These are phyloP conservation scores for Magnolia kwangsiensis DNA, from an alignment of 164 flowering plant genomes.

Conservation along the genomic window DNA sequence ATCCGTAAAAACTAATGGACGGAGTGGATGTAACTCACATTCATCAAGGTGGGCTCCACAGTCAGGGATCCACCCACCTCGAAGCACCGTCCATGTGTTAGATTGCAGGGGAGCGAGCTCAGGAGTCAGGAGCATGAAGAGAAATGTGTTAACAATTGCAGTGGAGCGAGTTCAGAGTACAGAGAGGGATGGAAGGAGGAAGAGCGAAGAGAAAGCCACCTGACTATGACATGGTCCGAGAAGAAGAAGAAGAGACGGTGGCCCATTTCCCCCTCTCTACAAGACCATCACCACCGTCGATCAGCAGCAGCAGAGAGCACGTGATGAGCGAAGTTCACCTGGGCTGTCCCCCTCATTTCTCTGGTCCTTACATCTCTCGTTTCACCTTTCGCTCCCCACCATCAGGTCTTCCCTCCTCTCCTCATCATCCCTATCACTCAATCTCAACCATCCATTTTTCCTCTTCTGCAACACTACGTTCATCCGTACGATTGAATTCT, in stretches of 20 bases:
- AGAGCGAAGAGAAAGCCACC: neutral
- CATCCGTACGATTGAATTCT: neutral
- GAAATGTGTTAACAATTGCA: neutral
- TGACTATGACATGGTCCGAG: neutral
- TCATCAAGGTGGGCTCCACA: no score
- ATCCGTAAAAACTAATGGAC: no score
- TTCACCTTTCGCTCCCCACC: conserved; percentile 54
- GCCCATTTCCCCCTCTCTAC: neutral
- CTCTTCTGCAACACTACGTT: neutral
- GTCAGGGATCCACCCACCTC: no score
- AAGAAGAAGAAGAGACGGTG: neutral
- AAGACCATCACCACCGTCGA: neutral
- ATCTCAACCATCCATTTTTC: neutral
- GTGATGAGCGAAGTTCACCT: conserved; percentile 96
- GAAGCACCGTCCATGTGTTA: no score
- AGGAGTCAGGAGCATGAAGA: no score
- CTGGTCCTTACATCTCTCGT: conserved; percentile 51
- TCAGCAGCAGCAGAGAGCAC: conserved; percentile 17
- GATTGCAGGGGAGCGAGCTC: no score
- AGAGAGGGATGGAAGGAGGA: neutral
- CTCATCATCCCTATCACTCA: neutral
- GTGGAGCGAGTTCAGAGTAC: neutral
- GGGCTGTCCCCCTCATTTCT: conserved; percentile 67
- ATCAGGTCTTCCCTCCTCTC: conserved; percentile 23
- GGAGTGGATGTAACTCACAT: no score